phyloP scores from a whole-genome alignment of 2,329 filamentous ascomycete species.

The Aspergillus glaucus region DNA sequence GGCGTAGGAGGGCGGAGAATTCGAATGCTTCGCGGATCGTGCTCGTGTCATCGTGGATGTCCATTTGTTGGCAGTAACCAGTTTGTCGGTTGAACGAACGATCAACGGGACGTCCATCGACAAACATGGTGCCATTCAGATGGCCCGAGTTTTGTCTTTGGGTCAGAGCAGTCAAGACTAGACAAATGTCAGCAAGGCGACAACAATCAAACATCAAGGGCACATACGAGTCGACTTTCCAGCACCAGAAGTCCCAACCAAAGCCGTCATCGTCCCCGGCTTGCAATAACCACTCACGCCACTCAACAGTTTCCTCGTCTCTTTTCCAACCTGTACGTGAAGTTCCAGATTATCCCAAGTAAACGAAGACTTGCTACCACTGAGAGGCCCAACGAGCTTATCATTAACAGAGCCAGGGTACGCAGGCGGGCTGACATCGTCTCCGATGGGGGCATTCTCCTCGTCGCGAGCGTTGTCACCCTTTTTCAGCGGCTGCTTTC shows the following conservation, averaged over 20 bases:
- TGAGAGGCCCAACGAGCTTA: slow-evolving; percentile 28
- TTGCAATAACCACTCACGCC: slow-evolving; percentile 67
- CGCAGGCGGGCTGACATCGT: slow-evolving; percentile 12
- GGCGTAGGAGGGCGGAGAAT: slow-evolving; percentile 58
- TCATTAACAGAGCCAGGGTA: slow-evolving; percentile 15
- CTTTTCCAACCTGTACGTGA: slow-evolving; percentile 57
- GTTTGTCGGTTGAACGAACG: slow-evolving; percentile 58
- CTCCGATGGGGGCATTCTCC: slow-evolving; percentile 22
- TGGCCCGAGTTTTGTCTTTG: slow-evolving; percentile 60
- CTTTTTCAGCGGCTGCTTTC: slow-evolving; percentile 18
- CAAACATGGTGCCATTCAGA: slow-evolving; percentile 55
- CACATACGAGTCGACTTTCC: slow-evolving; percentile 51
- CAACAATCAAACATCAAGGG: neutral
- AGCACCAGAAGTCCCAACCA: slow-evolving; percentile 70
- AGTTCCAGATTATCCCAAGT: slow-evolving; percentile 63
- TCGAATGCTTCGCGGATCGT: slow-evolving; percentile 60
- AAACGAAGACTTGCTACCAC: slow-evolving; percentile 54
- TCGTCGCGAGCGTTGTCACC: slow-evolving; percentile 13
- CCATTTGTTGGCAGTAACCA: slow-evolving; percentile 64
- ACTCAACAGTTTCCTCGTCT: slow-evolving; percentile 53
- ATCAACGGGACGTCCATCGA: slow-evolving; percentile 54
- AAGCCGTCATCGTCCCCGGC: slow-evolving; percentile 67
- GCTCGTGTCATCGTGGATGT: slow-evolving; percentile 60
- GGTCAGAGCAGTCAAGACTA: slow-evolving; percentile 64
- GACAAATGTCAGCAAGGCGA: slow-evolving; percentile 23